These are phyloP conservation scores for Nymphaea colorata DNA, from an alignment of 164 flowering plant species.

Conservation along the genomic window DNA sequence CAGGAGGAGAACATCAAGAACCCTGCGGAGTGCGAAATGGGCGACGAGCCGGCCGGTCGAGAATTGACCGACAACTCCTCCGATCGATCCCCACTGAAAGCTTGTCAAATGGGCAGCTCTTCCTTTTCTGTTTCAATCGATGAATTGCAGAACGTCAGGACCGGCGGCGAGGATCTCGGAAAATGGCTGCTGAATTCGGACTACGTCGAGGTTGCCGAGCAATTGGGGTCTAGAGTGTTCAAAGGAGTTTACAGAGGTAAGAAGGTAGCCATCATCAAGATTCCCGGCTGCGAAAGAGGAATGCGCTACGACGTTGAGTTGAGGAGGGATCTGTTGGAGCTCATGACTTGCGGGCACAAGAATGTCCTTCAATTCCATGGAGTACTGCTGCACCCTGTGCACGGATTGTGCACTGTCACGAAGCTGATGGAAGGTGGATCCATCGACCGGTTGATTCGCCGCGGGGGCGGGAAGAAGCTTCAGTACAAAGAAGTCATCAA, in stretches of 20 bases:
- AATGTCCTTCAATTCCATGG: slow-evolving; percentile 70
- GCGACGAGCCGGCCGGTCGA: slow-evolving; percentile 30
- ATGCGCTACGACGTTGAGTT: slow-evolving; percentile 51
- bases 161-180: slow-evolving; percentile 56
- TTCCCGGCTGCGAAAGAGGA: slow-evolving; percentile 90
- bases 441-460: slow-evolving; percentile 50
- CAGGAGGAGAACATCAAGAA: slow-evolving; percentile 52
- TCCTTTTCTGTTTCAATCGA: slow-evolving; percentile 53
- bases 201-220: slow-evolving; percentile 62
- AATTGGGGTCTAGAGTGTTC: slow-evolving; percentile 50
- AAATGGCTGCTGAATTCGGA: slow-evolving; percentile 74
- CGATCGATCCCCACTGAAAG: slow-evolving; percentile 48
- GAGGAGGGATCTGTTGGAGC: slow-evolving; percentile 64
- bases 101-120: slow-evolving; percentile 8
- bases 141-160: slow-evolving; percentile 81
- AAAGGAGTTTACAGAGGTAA: slow-evolving; percentile 74
- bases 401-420: slow-evolving; percentile 78
- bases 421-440: slow-evolving; percentile 92
- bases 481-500: slow-evolving; percentile 58
- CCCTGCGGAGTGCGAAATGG: slow-evolving; percentile 34
- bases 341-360: slow-evolving; percentile 90
- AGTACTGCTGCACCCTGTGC: slow-evolving; percentile 63
- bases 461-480: slow-evolving; percentile 44
- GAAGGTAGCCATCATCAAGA: slow-evolving; percentile 59
- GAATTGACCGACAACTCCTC: slow-evolving; percentile 21